Percentiles rank a stretch among this genome's conserved stretches.
Evolutionary conservation across 495 filamentous ascomycete species (phyloP).

Genomic region (Penicillium crystallinum): DNA sequence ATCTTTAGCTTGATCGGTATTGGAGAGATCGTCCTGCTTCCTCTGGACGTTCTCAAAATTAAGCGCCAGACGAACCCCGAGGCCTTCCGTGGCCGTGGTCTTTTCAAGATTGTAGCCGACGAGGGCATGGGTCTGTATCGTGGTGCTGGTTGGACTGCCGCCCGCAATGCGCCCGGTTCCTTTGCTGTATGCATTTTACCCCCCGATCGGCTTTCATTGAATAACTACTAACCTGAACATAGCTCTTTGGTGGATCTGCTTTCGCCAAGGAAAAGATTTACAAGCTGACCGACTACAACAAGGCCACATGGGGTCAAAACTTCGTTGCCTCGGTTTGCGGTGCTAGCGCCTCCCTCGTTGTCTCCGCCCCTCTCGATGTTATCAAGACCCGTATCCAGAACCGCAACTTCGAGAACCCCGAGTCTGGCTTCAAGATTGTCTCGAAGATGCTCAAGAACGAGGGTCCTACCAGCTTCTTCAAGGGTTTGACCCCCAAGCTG

Average conservation of each 20-base stretch:
- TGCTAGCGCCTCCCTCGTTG: constrained; percentile 84
- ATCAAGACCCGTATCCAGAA: constrained; percentile 99
- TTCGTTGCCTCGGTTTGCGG: constrained; percentile 94
- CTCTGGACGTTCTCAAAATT: constrained; percentile 97
- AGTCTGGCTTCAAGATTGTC: constrained; percentile 85
- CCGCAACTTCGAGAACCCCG: constrained; percentile 95
- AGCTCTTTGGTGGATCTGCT: constrained; percentile 98
- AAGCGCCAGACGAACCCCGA: constrained; percentile 99
- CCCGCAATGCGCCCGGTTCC: constrained; percentile 91
- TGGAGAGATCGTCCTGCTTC: constrained; percentile 91
- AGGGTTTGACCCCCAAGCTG: constrained; percentile 93
- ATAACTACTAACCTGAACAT: constrained; percentile 13
- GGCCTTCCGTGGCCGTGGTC: constrained; percentile 89
- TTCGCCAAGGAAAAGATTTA: constrained; percentile 96
- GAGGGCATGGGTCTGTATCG: constrained; percentile 96
- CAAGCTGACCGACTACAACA: constrained; percentile 85
- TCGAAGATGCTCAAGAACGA: constrained; percentile 89
- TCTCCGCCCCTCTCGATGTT: constrained; percentile 94
- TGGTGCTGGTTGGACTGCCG: constrained; percentile 96
- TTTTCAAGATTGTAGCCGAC: constrained; percentile 83
- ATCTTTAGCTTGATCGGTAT: constrained; percentile 77
- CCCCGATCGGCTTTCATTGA: constrained; percentile 2
- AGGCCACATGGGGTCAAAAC: constrained; percentile 91
- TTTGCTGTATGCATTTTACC: constrained; percentile 72
- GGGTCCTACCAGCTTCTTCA: constrained; percentile 86